Evolutionary conservation across 768 basidiomycete species (phyloP), one percentile per base, ranked within the genome.

Genomic region (Kwoniella mangroviensis): DNA sequence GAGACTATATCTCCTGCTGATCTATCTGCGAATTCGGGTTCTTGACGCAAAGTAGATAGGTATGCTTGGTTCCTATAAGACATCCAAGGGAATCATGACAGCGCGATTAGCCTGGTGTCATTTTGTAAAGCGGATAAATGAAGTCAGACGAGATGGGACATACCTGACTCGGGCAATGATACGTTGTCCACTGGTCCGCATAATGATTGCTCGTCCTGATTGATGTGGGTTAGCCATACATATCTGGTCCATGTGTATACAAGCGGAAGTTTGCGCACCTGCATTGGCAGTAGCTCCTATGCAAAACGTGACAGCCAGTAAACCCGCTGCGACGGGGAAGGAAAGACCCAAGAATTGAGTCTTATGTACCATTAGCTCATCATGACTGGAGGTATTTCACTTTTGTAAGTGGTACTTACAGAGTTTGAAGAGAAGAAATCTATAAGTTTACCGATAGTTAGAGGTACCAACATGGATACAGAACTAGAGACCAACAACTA

Each of bases 1-100:
- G 93, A 95, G 54, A 98, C 85, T 10, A 97, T 92, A 81, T 99
- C 96, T 9, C 96, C 96, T 71, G 95, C 93, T 2, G 93, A 93
- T 49, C 88, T 88, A 81, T 97, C 95, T 6, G 95, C 92, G 81
- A 90, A 95, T 81, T 96, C 94, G 28, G 96, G 90, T 82, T 98
- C 95, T 83, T 97, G 93, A 63, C 86, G 87, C 7, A 98, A 85
- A 2, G 93, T 88, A n/a, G 92, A 91, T 7, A 87, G 85, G 80
- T 93, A 98, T 19, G 91, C 92, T 58, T 88, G 86, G 83, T 94
- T 89, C 34, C 95, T 79, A 54, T 61, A 13, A 15, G 9, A 55
- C 21, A n/a, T 24, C 12, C 22, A 53, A 1, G 15, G 28, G 34
- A 19, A 7, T 19, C 26, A 42, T 43, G 9, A n/a, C 40, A 28